Evolutionary conservation across 495 filamentous ascomycete species (phyloP).

Genomic region (Xylaria castorea): DNA sequence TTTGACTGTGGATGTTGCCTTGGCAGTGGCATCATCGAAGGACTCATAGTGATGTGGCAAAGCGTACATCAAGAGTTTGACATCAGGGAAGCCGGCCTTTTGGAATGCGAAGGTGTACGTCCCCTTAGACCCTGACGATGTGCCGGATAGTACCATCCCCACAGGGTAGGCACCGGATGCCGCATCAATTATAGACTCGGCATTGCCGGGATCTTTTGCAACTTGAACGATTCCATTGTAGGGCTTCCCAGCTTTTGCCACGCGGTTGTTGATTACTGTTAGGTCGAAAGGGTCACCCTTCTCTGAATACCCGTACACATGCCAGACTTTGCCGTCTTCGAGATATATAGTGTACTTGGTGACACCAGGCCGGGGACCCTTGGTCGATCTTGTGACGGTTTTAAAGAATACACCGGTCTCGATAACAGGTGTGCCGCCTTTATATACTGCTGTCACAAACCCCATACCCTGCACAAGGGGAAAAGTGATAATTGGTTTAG

Average conservation of each 20-base stretch:
- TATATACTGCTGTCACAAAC: constrained; percentile 83
- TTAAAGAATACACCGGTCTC: constrained; percentile 77
- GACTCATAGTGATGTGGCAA: constrained; percentile 84
- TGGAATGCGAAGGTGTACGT: constrained; percentile 75
- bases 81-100: constrained; percentile 66
- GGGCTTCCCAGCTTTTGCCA: constrained; percentile 48
- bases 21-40: constrained; percentile 67
- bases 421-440: constrained; percentile 69
- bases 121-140: constrained; percentile 62
- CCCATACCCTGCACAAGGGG: constrained; percentile 91
- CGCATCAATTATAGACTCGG: constrained; percentile 73
- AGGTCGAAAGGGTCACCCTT: constrained; percentile 53
- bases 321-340: constrained; percentile 77
- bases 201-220: constrained; percentile 69
- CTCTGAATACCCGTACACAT: constrained; percentile 74
- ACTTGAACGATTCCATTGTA: constrained; percentile 80
- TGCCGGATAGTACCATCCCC: constrained; percentile 66
- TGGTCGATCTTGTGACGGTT: constrained; percentile 65
- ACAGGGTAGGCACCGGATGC: constrained; percentile 77
- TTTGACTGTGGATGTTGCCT: constrained; percentile 62
- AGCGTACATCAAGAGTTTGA: constrained; percentile 80
- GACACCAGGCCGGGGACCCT: constrained; percentile 64
- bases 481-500: constrained; percentile 67
- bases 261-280: constrained; percentile 52
- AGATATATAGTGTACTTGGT: constrained; percentile 78